Conservation (phyloP, 176 grass and related monocot genomes). For the Pontederia crassipes region DNA sequence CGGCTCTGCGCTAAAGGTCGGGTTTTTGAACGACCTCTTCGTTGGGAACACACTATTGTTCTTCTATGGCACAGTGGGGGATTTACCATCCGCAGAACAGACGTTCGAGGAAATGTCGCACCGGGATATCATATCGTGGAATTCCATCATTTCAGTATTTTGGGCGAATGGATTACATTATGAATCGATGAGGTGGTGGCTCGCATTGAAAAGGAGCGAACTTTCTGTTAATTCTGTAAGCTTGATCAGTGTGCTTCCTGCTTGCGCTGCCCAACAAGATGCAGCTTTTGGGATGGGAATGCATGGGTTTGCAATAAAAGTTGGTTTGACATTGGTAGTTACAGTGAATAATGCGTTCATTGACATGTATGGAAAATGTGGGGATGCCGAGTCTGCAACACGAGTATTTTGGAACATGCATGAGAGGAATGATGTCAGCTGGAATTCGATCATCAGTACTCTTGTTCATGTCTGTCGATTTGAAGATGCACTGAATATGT, state of each 20-base stretch:
- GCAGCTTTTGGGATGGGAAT: constrained; percentile 44
- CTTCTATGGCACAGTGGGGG: constrained; percentile 35
- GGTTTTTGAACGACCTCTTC: constrained; percentile 41
- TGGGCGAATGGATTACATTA: constrained; percentile 27
- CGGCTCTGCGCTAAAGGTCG: constrained; percentile 36
- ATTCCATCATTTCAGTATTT: constrained; percentile 48
- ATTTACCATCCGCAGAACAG: constrained; percentile 18
- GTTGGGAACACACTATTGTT: constrained; percentile 56
- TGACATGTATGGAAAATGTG: constrained; percentile 70
- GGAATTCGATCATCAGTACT: constrained; percentile 67
- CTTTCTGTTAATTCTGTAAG: constrained; percentile 38
- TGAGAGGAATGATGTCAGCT: constrained; percentile 48
- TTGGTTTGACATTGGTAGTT: constrained; percentile 30
- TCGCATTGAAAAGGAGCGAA: constrained; percentile 32
- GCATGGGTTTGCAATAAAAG: constrained; percentile 45
- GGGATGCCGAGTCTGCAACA: constrained; percentile 30
- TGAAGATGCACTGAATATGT: constrained; percentile 32
- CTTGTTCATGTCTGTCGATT: constrained; percentile 39
- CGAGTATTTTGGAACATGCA: constrained; percentile 38
- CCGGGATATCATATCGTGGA: constrained; percentile 66
- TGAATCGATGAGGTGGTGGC: constrained; percentile 19
- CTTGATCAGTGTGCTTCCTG: constrained; percentile 50
- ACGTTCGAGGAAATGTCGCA: constrained; percentile 58
- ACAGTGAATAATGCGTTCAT: constrained; percentile 55
- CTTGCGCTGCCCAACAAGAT: constrained; percentile 34